A percentile compares a stretch with the other conserved stretches of the same genome.
Evolutionary conservation across 768 basidiomycete species (phyloP).

Genomic region (Pisolithus tinctorius): DNA sequence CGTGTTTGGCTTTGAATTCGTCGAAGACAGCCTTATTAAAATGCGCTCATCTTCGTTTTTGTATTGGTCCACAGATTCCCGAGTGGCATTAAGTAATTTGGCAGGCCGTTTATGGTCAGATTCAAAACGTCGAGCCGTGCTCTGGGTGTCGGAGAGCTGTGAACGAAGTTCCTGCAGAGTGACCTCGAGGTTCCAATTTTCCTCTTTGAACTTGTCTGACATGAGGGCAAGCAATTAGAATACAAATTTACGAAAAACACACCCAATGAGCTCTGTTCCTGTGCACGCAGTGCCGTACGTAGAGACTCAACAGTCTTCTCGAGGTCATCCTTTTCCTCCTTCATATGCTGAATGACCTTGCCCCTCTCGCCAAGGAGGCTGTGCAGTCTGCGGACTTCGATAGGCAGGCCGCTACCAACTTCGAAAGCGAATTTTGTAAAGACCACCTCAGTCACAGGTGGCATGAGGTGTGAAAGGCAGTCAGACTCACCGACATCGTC

Average conservation of each 20-base stretch:
- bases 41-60: slow-evolving; percentile 83
- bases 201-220: slow-evolving; percentile 91
- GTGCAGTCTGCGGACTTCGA: slow-evolving; percentile 88
- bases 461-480: slow-evolving; percentile 8
- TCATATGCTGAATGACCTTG: slow-evolving; percentile 88
- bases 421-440: slow-evolving; percentile 91
- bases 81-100: slow-evolving; percentile 64
- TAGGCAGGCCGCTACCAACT: slow-evolving; percentile 87
- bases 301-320: slow-evolving; percentile 74
- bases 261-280: slow-evolving; percentile 74
- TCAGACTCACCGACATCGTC: slow-evolving; percentile 74
- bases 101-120: slow-evolving; percentile 77
- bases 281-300: slow-evolving; percentile 60
- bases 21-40: slow-evolving; percentile 48
- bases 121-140: slow-evolving; percentile 63
- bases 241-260: slow-evolving; percentile 14
- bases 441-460: slow-evolving; percentile 13
- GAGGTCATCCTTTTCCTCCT: slow-evolving; percentile 87
- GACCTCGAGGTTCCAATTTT: slow-evolving; percentile 99
- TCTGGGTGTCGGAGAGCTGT: slow-evolving; percentile 59
- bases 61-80: slow-evolving; percentile 74
- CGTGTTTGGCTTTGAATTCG: slow-evolving; percentile 84
- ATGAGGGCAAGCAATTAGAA: slow-evolving; percentile 2
- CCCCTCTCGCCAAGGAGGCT: slow-evolving; percentile 87
- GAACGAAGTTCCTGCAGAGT: slow-evolving; percentile 78